Evolutionary conservation across 2,329 filamentous ascomycete species (phyloP).

Genomic region (Claviceps pazoutovae): DNA sequence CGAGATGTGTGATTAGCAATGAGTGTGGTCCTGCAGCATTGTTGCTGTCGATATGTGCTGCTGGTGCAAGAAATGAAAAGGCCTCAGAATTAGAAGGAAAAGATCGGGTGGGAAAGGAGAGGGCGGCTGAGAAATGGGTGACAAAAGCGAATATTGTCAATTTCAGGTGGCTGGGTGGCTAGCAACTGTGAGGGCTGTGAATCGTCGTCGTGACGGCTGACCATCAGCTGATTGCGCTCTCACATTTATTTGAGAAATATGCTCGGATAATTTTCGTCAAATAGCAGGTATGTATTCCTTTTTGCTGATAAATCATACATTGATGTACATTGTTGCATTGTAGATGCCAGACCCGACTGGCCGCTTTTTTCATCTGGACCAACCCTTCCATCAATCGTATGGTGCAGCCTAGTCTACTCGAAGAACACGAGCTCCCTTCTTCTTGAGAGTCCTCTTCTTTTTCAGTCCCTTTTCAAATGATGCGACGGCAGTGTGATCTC

Average conservation of each 20-base stretch:
- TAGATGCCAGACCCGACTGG: constrained; percentile 9
- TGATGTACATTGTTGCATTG: constrained; percentile 25
- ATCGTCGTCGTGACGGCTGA: neutral
- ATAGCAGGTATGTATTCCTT: constrained; percentile 1
- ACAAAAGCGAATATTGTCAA: neutral
- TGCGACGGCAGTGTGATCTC: constrained; percentile 59
- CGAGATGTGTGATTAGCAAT: neutral
- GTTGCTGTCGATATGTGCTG: neutral
- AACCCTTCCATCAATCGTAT: constrained; percentile 7
- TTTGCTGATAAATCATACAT: constrained; percentile 17
- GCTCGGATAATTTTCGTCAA: neutral
- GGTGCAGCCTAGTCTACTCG: constrained; percentile 47
- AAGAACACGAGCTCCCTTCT: constrained; percentile 56
- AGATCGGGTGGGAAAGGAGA: neutral
- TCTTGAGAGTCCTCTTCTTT: constrained; percentile 66
- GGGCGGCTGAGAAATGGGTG: neutral
- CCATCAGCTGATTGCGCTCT: neutral
- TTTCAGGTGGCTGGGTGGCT: neutral
- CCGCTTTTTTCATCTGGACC: constrained; percentile 8
- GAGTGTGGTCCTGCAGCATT: neutral
- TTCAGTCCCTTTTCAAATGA: constrained; percentile 69
- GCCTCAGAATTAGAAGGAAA: neutral
- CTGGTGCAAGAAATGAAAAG: neutral
- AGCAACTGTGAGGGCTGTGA: neutral
- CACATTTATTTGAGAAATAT: neutral